A percentile compares a stretch with the other conserved stretches of the same genome.
phyloP scores from a whole-genome alignment of 441 rosid genomes.

The Monsonia emarginata region DNA sequence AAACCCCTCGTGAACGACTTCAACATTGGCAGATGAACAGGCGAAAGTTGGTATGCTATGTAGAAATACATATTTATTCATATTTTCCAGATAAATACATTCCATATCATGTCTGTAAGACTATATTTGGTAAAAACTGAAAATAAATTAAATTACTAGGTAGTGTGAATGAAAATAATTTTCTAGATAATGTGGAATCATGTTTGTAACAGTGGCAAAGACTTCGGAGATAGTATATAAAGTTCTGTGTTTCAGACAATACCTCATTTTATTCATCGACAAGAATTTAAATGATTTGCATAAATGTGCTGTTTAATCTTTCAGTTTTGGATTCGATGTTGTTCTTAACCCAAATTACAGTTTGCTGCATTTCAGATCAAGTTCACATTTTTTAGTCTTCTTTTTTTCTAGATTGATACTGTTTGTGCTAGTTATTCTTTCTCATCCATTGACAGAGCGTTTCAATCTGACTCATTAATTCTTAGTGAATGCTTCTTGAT shows the following conservation, averaged over 20 bases:
- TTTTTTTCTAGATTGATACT: neutral
- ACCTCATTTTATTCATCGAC: neutral
- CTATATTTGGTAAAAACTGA: neutral
- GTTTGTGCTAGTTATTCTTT: neutral
- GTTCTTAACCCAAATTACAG: neutral
- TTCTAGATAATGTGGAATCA: neutral
- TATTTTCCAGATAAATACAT: neutral
- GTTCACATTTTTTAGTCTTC: neutral
- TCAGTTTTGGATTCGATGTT: neutral
- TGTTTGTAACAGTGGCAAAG: neutral
- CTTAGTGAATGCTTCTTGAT: neutral
- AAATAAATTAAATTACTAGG: neutral
- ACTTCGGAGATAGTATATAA: neutral
- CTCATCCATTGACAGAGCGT: neutral
- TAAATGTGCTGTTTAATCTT: neutral
- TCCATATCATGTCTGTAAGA: neutral
- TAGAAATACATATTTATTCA: neutral
- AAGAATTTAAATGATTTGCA: neutral
- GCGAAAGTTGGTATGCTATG: constrained; percentile 57
- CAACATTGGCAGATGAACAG: constrained; percentile 99
- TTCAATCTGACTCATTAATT: neutral
- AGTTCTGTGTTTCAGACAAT: neutral
- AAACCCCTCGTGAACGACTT: constrained; percentile 80
- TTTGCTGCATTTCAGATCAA: constrained; percentile 5
- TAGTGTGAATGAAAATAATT: neutral